phyloP scores from a whole-genome alignment of 306 rosid genomes.

The Cucurbita moschata region DNA sequence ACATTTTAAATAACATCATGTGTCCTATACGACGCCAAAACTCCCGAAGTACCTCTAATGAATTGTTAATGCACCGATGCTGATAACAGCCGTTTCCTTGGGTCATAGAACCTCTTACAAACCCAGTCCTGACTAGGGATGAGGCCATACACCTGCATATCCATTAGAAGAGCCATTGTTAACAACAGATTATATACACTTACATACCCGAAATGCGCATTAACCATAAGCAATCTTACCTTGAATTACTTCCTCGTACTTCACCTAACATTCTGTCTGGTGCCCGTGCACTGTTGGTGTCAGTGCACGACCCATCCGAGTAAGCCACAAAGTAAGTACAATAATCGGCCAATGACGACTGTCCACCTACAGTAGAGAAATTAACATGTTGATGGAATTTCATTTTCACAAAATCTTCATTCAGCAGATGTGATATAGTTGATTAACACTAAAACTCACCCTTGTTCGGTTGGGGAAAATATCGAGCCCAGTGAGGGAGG shows the following conservation, averaged over 20 bases:
- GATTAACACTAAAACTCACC: constrained; percentile 22
- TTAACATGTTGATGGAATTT: constrained; percentile 2
- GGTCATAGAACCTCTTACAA: constrained; percentile 73
- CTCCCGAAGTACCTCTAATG: constrained; percentile 53
- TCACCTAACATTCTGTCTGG: constrained; percentile 99
- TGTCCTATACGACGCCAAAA: not conserved
- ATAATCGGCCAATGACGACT: constrained; percentile 94
- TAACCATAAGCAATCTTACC: constrained; percentile 26
- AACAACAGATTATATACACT: constrained; percentile 6
- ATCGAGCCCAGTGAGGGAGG: constrained; percentile 92
- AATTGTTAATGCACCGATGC: constrained; percentile 64
- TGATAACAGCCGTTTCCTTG: constrained; percentile 98
- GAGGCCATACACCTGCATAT: constrained; percentile 84
- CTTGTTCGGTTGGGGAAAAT: constrained; percentile 83
- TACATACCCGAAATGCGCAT: not conserved
- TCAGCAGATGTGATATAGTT: no score
- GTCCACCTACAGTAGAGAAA: constrained; percentile 65
- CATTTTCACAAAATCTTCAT: not conserved
- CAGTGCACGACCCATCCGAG: constrained; percentile 97
- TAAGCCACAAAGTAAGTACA: constrained; percentile 95
- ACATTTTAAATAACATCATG: not conserved
- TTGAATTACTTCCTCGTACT: constrained; percentile 83
- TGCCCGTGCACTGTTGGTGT: constrained; percentile 74
- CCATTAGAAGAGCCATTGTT: constrained; percentile 14
- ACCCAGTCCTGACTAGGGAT: constrained; percentile 84